phyloP scores from a whole-genome alignment of 768 basidiomycete genomes.

The Lactifluus echinatus region DNA sequence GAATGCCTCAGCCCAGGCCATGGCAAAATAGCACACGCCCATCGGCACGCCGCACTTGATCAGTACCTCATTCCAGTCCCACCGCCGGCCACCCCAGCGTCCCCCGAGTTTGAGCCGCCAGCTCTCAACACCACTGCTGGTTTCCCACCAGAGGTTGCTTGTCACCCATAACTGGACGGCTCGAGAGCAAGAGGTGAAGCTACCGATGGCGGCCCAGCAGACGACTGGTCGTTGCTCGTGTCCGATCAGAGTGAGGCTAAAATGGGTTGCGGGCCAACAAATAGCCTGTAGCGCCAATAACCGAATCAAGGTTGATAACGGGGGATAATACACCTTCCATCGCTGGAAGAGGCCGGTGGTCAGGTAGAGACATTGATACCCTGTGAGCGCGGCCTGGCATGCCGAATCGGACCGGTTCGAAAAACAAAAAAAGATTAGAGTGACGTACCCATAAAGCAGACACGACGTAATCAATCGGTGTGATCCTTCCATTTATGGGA shows the following conservation, averaged over 20 bases:
- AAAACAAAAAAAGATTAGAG: not conserved
- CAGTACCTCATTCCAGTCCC: constrained; percentile 75
- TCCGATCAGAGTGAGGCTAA: constrained; percentile 70
- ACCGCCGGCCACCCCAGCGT: constrained; percentile 52
- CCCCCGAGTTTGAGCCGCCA: constrained; percentile 24
- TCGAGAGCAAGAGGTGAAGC: constrained; percentile 75
- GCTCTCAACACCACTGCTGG: constrained; percentile 7
- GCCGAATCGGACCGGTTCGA: not conserved
- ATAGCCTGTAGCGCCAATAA: constrained; percentile 90
- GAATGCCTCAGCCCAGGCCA: constrained; percentile 58
- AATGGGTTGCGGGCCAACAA: constrained; percentile 90
- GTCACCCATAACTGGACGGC: constrained; percentile 95
- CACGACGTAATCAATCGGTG: constrained; percentile 55
- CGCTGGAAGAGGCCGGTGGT: constrained; percentile 84
- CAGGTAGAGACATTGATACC: constrained; percentile 78
- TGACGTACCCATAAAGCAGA: constrained; percentile 62
- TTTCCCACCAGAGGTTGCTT: constrained; percentile 53
- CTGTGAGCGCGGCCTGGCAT: constrained; percentile 70
- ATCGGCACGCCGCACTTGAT: constrained; percentile 66
- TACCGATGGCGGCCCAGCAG: constrained; percentile 86
- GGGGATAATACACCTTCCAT: constrained; percentile 88
- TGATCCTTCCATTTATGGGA: constrained; percentile 28
- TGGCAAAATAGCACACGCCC: constrained; percentile 65
- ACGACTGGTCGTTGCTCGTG: constrained; percentile 65
- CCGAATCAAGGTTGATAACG: constrained; percentile 81